A percentile compares a stretch with the other conserved stretches of the same genome.
These are phyloP conservation scores for Cercophora samala DNA, from an alignment of 495 filamentous ascomycete genomes.

Conservation along the genomic window DNA sequence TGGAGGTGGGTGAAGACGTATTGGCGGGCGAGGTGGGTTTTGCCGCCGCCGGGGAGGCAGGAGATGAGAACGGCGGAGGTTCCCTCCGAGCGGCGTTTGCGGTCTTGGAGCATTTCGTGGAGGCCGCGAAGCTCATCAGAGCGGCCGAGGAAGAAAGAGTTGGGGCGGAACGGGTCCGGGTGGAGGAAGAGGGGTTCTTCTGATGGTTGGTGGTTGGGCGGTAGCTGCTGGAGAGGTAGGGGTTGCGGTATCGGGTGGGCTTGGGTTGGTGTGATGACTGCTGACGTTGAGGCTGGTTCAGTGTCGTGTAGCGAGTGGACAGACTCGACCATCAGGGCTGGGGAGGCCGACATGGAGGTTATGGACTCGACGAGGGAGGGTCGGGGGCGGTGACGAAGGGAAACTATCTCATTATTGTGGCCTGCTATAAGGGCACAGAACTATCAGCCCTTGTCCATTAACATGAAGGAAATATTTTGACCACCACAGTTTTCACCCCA, in stretches of 20 bases:
- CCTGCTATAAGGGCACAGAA: constrained; percentile 35
- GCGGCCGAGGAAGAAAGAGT: constrained; percentile 72
- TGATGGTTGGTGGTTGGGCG: background rate
- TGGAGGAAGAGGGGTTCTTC: constrained; percentile 59
- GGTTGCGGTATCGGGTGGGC: too few species aligned
- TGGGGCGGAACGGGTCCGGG: constrained; percentile 73
- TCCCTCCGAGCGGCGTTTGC: constrained; percentile 57
- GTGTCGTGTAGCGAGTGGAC: background rate
- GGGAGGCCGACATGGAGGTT: constrained; percentile 10
- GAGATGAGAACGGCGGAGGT: constrained; percentile 68
- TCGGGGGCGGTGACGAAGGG: constrained; percentile 13
- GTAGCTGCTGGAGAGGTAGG: background rate
- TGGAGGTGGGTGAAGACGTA: constrained; percentile 68
- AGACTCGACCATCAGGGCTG: constrained; percentile 10
- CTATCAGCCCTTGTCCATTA: constrained; percentile 35
- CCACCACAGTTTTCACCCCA: too few species aligned
- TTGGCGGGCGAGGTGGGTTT: constrained; percentile 77
- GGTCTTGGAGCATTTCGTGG: constrained; percentile 64
- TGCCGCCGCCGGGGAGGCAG: constrained; percentile 73
- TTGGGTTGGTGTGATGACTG: background rate
- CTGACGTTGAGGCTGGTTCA: background rate
- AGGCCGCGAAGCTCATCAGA: constrained; percentile 65
- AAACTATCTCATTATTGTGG: constrained; percentile 38
- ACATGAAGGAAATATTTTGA: too few species aligned
- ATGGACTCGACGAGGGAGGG: background rate